phyloP scores from a whole-genome alignment of 768 basidiomycete species.

The Mycena haematopus region DNA sequence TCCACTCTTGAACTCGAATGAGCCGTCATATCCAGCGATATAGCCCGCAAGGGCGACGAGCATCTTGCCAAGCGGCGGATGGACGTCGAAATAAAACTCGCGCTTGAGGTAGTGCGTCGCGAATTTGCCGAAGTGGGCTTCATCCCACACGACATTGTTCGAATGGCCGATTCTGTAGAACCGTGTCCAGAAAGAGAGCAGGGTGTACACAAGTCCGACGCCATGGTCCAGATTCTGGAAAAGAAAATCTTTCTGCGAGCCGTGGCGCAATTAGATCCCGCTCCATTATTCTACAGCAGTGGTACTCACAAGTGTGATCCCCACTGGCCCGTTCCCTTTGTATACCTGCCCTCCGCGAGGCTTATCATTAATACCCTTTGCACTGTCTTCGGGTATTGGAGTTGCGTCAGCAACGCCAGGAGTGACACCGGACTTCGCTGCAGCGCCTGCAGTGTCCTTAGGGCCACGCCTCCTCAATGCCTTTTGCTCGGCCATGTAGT shows the following conservation, averaged over 20 bases:
- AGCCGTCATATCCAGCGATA: conserved; percentile 89
- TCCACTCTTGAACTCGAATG: conserved; percentile 95
- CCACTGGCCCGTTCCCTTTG: neutral
- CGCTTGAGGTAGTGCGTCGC: conserved; percentile 98
- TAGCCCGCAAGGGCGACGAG: conserved; percentile 93
- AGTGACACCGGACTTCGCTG: neutral
- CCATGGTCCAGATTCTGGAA: conserved; percentile 81
- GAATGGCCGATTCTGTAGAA: conserved; percentile 91
- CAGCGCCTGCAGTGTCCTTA: conserved; percentile 6
- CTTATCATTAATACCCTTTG: conserved; percentile 11
- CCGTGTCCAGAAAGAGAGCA: conserved; percentile 93
- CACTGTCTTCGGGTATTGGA: conserved; percentile 12
- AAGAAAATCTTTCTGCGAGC: conserved; percentile 69
- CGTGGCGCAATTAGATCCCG: neutral
- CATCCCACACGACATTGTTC: conserved; percentile 94
- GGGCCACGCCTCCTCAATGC: conserved; percentile 9
- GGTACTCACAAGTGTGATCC: conserved; percentile 42
- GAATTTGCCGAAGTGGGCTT: conserved; percentile 99
- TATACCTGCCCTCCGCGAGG: conserved; percentile 17
- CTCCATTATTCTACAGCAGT: neutral
- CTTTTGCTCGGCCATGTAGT: conserved; percentile 10
- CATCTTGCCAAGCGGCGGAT: conserved; percentile 99
- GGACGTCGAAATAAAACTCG: conserved; percentile 99
- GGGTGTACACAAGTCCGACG: conserved; percentile 84
- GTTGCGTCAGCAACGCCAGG: neutral